Evolutionary conservation across 2,329 filamentous ascomycete genomes (phyloP).

Genomic region (Colletotrichum tabaci): DNA sequence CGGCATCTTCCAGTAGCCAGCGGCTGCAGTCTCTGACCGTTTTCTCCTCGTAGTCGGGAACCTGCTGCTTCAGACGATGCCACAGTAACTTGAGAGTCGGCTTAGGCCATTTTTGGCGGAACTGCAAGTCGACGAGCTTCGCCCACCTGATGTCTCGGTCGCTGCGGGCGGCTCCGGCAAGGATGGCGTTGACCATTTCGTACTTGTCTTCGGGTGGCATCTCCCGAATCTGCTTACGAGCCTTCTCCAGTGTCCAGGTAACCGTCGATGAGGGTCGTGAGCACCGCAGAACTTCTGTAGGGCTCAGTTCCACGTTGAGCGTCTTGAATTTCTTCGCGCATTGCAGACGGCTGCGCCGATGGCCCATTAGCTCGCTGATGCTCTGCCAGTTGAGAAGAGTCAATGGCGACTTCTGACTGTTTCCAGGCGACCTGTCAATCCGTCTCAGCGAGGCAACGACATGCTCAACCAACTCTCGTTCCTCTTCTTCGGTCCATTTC

Average conservation of each 20-base stretch:
- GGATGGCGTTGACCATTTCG: constrained; percentile 60
- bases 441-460: constrained; percentile 67
- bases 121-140: constrained; percentile 58
- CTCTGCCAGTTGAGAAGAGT: constrained; percentile 75
- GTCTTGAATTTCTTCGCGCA: constrained; percentile 77
- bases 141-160: constrained; percentile 68
- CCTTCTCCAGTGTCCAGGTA: constrained; percentile 61
- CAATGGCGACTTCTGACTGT: constrained; percentile 51
- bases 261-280: constrained; percentile 51
- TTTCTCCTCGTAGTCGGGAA: constrained; percentile 51
- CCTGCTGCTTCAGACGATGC: constrained; percentile 54
- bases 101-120: constrained; percentile 57
- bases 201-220: constrained; percentile 63
- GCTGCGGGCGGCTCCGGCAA: constrained; percentile 54
- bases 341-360: constrained; percentile 75
- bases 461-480: constrained; percentile 64
- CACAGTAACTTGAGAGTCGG: constrained; percentile 56
- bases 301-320: constrained; percentile 54
- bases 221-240: constrained; percentile 57
- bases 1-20: constrained; percentile 52
- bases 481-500: constrained; percentile 74
- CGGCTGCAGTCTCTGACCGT: constrained; percentile 54
- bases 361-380: constrained; percentile 74
- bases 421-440: constrained; percentile 58
- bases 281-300: constrained; percentile 53